phyloP scores from a whole-genome alignment of 2,329 filamentous ascomycete genomes.

The Verticillium nonalfalfae region DNA sequence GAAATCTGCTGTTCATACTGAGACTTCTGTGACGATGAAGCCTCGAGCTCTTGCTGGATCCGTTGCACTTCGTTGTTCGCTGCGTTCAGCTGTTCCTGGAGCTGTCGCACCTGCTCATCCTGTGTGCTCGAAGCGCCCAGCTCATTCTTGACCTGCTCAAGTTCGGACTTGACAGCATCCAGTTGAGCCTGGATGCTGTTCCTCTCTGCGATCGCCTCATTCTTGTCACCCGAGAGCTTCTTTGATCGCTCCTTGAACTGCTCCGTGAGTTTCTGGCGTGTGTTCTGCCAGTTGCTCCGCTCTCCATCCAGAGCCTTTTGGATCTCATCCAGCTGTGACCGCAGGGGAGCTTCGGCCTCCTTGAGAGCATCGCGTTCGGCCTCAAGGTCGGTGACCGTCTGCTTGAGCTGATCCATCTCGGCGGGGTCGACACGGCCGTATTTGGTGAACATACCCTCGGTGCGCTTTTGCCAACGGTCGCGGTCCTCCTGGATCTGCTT shows the following conservation, averaged over 20 bases:
- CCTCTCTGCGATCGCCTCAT: slow-evolving; percentile 44
- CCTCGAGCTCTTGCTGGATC: slow-evolving; percentile 29
- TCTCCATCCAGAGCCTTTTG: slow-evolving; percentile 48
- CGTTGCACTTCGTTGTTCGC: slow-evolving; percentile 49
- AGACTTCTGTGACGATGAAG: slow-evolving; percentile 22
- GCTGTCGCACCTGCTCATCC: slow-evolving; percentile 13
- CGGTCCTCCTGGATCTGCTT: slow-evolving; percentile 85
- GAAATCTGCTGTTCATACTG: slow-evolving; percentile 35
- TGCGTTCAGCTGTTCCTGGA: slow-evolving; percentile 43
- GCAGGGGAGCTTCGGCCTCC: slow-evolving; percentile 42
- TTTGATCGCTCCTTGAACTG: slow-evolving; percentile 57
- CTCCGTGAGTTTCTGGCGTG: slow-evolving; percentile 48
- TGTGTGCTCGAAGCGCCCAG: neutral
- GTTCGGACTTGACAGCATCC: slow-evolving; percentile 42
- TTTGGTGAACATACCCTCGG: slow-evolving; percentile 90
- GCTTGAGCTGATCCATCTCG: slow-evolving; percentile 84
- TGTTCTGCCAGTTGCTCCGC: slow-evolving; percentile 45
- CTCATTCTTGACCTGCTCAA: slow-evolving; percentile 38
- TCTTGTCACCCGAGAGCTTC: slow-evolving; percentile 46
- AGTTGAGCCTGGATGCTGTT: slow-evolving; percentile 45
- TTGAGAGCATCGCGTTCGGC: slow-evolving; percentile 55
- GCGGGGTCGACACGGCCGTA: slow-evolving; percentile 93
- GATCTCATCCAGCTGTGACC: slow-evolving; percentile 44
- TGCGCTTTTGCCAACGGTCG: slow-evolving; percentile 92
- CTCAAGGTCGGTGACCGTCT: slow-evolving; percentile 62